phyloP scores from a whole-genome alignment of 2,329 filamentous ascomycete species.

The Metarhizium brunneum region DNA sequence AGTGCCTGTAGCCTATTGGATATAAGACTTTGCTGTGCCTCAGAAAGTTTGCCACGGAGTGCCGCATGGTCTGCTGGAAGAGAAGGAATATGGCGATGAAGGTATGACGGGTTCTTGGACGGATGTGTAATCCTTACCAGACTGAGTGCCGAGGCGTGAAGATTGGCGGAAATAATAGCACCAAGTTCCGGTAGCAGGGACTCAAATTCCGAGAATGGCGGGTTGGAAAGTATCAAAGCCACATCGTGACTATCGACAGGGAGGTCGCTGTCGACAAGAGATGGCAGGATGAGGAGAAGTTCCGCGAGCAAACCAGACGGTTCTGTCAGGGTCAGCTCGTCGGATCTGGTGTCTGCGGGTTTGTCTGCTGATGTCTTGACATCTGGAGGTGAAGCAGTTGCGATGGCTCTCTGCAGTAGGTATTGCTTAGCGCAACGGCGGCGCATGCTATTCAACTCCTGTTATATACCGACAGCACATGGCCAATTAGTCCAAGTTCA shows the following conservation, averaged over 20 bases:
- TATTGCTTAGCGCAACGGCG: constrained; percentile 38
- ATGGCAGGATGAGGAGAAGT: constrained; percentile 44
- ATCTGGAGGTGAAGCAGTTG: constrained; percentile 28
- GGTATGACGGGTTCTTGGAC: constrained; percentile 42
- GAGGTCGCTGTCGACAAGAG: constrained; percentile 31
- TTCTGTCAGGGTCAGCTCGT: constrained; percentile 9
- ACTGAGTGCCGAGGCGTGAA: constrained; percentile 38
- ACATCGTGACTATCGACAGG: constrained; percentile 26
- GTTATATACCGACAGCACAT: neutral
- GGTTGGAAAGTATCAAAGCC: constrained; percentile 36
- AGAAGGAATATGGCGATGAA: constrained; percentile 47
- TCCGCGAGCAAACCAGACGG: constrained; percentile 39
- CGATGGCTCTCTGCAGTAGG: constrained; percentile 41
- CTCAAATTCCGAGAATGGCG: constrained; percentile 39
- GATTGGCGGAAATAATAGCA: constrained; percentile 36
- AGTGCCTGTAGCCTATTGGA: constrained; percentile 29
- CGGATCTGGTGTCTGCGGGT: neutral
- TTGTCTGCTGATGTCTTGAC: constrained; percentile 7
- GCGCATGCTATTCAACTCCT: constrained; percentile 43
- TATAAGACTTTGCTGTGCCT: constrained; percentile 24
- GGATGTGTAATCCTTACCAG: constrained; percentile 41
- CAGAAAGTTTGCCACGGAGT: constrained; percentile 24
- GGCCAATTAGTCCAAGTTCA: neutral
- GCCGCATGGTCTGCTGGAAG: constrained; percentile 31
- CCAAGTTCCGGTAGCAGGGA: constrained; percentile 38